Base-by-base conservation (phyloP, 177 flowering plant genomes). In the Tripterygium wilfordii region DNA sequence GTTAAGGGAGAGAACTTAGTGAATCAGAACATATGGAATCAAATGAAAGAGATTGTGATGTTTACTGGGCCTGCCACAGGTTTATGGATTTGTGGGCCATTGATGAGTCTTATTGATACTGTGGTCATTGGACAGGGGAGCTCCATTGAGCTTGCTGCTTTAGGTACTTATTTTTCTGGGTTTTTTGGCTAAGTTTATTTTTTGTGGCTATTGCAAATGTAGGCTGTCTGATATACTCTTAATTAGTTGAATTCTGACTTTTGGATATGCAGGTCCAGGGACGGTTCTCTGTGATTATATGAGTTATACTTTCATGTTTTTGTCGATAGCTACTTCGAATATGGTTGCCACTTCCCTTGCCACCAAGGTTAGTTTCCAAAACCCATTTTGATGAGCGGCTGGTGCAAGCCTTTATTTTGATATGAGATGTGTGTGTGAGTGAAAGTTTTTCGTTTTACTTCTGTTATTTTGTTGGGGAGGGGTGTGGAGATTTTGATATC, bases 41-140 rank as follows among this genome's bases (percentile, higher is more conserved):
- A 87, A 50, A 68, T 83, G 55, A 76, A 73, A 42, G 91, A 88
- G 70, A 87, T 94, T 60, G 71, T 61, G 17, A 58, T 62, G 74
- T 94, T 94, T 51, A 74, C 97, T 6, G 99, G 86, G 4, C 97
- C 97, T 2, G 97, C 97, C 0, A 57, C 73, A 0, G 97, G 95
- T 58, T 61, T 94, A 1, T 94, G 97, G 99, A 47, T 89, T 8
- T 83, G 88, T 51, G 85, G 81, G 12, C 99, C 97, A 0, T 60
- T 94, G 54, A 87, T 87, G 97, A 89, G 99, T 65, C 78, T 94
- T 33, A 89, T 94, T 49, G 97, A 89, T 57, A 94, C 99, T n/a
- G 95, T 80, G 24, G 92, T 94, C 40, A 74, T 94, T 49, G 99
- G 99, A 14, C 99, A 78, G 60, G 76, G 85, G 25, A 94, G 99